Conservation (phyloP, 495 filamentous ascomycete species). For the Penicillium manginii region DNA sequence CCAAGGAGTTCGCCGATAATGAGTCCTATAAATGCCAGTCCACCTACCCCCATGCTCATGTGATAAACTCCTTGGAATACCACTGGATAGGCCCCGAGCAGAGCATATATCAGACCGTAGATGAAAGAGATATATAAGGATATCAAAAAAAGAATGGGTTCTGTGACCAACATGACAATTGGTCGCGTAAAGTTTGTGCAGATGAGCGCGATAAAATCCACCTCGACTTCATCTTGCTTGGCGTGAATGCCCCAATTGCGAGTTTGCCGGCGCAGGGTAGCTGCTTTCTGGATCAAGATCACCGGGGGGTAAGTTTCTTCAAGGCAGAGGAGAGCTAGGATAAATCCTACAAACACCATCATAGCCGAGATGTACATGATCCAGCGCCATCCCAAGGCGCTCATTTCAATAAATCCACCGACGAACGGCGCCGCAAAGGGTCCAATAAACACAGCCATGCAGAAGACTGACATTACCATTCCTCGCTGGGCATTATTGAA, state of each 20-base stretch:
- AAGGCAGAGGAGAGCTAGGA: constrained; percentile 29
- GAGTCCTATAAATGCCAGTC: constrained; percentile 44
- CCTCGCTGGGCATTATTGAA: constrained; percentile 59
- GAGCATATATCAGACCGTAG: constrained; percentile 48
- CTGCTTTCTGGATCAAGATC: constrained; percentile 41
- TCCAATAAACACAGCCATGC: constrained; percentile 49
- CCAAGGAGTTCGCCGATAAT: constrained; percentile 37
- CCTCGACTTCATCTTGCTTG: constrained; percentile 49
- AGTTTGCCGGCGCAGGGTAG: constrained; percentile 41
- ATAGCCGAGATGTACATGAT: constrained; percentile 47
- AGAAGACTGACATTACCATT: constrained; percentile 64
- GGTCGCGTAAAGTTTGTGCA: constrained; percentile 47
- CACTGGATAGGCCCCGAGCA: constrained; percentile 47
- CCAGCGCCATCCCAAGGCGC: constrained; percentile 50
- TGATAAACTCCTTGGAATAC: constrained; percentile 43
- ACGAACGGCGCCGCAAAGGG: constrained; percentile 49
- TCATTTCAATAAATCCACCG: constrained; percentile 41
- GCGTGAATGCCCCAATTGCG: constrained; percentile 53
- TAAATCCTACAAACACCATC: constrained; percentile 31
- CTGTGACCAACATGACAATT: constrained; percentile 43
- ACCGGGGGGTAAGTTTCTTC: constrained; percentile 45
- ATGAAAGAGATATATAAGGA: constrained; percentile 47
- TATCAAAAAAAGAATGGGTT: constrained; percentile 46
- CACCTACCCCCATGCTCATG: constrained; percentile 41
- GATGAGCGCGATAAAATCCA: constrained; percentile 39